These are phyloP conservation scores for Neurospora discreta DNA, from an alignment of 495 filamentous ascomycete genomes.

Conservation along the genomic window DNA sequence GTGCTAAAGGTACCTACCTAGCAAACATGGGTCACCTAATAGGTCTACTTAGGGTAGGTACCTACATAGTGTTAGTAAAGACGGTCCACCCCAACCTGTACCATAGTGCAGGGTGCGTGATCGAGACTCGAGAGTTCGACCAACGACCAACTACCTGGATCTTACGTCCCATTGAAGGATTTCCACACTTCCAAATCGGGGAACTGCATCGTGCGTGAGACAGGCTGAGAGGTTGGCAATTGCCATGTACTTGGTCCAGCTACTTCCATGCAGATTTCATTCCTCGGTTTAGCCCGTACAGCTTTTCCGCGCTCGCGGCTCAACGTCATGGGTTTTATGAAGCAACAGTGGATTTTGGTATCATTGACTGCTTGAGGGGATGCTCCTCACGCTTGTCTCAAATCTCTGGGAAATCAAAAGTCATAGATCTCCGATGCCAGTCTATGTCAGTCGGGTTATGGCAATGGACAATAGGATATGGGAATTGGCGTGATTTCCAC, in stretches of 20 bases:
- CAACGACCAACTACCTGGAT: not conserved
- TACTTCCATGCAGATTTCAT: not conserved
- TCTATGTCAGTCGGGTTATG: not conserved
- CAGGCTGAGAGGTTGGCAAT: not conserved
- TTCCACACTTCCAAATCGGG: not conserved
- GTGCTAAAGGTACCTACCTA: no score
- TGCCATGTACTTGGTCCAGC: not conserved
- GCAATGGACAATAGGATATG: not conserved
- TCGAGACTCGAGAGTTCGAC: not conserved
- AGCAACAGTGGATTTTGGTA: not conserved
- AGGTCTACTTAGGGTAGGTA: no score
- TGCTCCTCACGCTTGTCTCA: not conserved
- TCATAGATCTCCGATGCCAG: not conserved
- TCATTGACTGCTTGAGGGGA: not conserved
- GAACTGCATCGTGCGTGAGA: not conserved
- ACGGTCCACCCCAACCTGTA: not conserved
- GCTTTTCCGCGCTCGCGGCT: not conserved
- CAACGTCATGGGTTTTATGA: not conserved
- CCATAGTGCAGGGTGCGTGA: not conserved
- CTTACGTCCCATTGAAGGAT: not conserved
- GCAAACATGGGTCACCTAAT: no score
- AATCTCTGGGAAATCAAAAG: not conserved
- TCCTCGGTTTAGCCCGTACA: not conserved
- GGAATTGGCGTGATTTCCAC: not conserved
- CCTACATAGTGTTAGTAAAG: not conserved